phyloP scores from a whole-genome alignment of 2,329 filamentous ascomycete species.

The Cadophora sp. region DNA sequence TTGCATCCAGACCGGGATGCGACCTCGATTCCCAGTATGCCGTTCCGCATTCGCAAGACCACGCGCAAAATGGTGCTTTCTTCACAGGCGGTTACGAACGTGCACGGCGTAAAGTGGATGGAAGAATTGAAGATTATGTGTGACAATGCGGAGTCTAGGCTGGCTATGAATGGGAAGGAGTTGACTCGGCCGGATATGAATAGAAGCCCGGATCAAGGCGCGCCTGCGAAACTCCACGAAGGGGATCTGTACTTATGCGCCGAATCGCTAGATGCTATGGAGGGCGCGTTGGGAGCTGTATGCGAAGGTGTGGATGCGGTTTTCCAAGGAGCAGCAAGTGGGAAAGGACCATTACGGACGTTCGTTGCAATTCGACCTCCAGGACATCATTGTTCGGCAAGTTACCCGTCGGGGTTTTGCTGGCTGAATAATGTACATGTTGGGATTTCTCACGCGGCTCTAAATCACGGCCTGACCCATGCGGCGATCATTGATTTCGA shows the following conservation, averaged over 20 bases:
- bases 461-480: conserved; percentile 86
- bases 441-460: conserved; percentile 88
- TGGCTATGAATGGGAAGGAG: conserved; percentile 81
- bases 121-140: conserved; percentile 88
- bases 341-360: conserved; percentile 70
- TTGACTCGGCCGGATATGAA: conserved; percentile 72
- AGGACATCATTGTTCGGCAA: conserved; percentile 92
- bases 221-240: conserved; percentile 70
- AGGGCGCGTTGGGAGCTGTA: conserved; percentile 90
- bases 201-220: conserved; percentile 52
- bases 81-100: conserved; percentile 82
- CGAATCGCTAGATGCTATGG: conserved; percentile 85
- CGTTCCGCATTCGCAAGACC: conserved; percentile 87
- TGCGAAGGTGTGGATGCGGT: conserved; percentile 91
- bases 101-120: conserved; percentile 95
- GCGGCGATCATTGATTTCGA: conserved; percentile 76
- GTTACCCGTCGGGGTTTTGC: conserved; percentile 92
- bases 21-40: conserved; percentile 61
- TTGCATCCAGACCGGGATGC: conserved; percentile 67
- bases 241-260: conserved; percentile 90
- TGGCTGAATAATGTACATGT: conserved; percentile 99
- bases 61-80: conserved; percentile 72
- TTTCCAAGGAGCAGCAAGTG: conserved; percentile 60
- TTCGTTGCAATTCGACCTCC: conserved; percentile 94
- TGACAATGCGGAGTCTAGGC: conserved; percentile 75